Evolutionary conservation across 352 stramenopile genomes (phyloP).

Genomic region (Globisporangium okanoganense): DNA sequence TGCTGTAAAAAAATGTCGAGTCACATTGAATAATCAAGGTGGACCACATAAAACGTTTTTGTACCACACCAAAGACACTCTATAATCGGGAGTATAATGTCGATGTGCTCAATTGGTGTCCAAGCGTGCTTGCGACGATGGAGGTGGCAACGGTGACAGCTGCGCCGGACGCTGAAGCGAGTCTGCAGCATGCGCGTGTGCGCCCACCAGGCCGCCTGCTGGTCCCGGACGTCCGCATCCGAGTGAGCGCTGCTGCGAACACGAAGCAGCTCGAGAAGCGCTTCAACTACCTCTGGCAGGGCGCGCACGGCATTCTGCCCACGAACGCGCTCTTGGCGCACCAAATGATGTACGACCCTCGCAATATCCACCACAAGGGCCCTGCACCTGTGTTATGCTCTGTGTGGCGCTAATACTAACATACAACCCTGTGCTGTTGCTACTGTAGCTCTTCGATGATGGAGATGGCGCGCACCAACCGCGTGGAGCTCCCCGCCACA

Average conservation of each 20-base stretch:
- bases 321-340: constrained; percentile 39
- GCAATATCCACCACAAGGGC: neutral
- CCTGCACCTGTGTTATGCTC: neutral
- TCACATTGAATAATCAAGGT: no score
- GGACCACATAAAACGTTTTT: neutral
- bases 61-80: neutral
- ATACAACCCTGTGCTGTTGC: neutral
- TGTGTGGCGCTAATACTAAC: neutral
- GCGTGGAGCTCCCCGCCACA: constrained; percentile 29
- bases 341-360: constrained; percentile 40
- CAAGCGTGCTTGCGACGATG: neutral
- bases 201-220: constrained; percentile 3
- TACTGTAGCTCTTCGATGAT: constrained; percentile 43
- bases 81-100: no score
- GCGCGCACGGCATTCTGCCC: constrained; percentile 44
- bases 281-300: constrained; percentile 62
- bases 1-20: no score
- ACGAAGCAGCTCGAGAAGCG: constrained; percentile 62
- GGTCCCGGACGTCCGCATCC: constrained; percentile 12
- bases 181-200: neutral
- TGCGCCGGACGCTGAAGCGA: neutral
- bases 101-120: constrained; percentile 5
- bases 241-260: constrained; percentile 19
- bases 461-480: constrained; percentile 34
- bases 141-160: neutral